Percentiles rank a stretch among this genome's conserved stretches.
Conservation (phyloP, 257 asterid species). For the Solanum lycopersicoides region DNA sequence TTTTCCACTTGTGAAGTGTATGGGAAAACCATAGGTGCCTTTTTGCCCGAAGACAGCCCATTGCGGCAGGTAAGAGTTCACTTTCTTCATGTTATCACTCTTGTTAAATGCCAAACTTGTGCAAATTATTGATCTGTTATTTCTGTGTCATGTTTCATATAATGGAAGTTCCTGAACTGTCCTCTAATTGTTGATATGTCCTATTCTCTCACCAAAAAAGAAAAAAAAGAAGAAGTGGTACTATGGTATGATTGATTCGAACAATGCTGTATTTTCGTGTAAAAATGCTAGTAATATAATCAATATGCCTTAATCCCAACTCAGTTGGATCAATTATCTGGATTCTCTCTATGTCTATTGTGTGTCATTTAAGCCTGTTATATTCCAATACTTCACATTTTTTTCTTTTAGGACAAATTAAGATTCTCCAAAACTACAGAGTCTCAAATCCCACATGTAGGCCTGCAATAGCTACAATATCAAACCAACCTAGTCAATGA, state of each 20-base stretch:
- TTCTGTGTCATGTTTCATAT: not conserved
- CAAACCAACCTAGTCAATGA: not conserved
- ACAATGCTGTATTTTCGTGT: not conserved
- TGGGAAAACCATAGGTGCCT: slow-evolving; percentile 77
- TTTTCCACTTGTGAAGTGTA: slow-evolving; percentile 92
- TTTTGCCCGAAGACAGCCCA: slow-evolving; percentile 76
- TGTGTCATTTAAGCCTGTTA: not conserved
- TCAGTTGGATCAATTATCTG: not conserved
- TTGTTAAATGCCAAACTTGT: not conserved
- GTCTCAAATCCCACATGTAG: not conserved
- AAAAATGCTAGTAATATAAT: not conserved
- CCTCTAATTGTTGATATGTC: not conserved
- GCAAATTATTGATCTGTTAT: not conserved
- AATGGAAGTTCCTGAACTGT: not conserved
- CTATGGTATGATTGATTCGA: not conserved
- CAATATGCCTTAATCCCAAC: not conserved
- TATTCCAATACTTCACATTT: not conserved
- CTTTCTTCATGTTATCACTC: slow-evolving; percentile 7
- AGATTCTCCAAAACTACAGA: not conserved
- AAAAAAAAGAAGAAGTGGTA: not conserved
- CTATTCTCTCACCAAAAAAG: not conserved
- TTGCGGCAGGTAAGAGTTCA: slow-evolving; percentile 50
- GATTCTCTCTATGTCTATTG: not conserved
- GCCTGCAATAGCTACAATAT: not conserved
- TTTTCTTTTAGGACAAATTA: not conserved